These are phyloP conservation scores for Sechiopsis laciniata DNA, from an alignment of 306 rosid genomes.

Conservation along the genomic window DNA sequence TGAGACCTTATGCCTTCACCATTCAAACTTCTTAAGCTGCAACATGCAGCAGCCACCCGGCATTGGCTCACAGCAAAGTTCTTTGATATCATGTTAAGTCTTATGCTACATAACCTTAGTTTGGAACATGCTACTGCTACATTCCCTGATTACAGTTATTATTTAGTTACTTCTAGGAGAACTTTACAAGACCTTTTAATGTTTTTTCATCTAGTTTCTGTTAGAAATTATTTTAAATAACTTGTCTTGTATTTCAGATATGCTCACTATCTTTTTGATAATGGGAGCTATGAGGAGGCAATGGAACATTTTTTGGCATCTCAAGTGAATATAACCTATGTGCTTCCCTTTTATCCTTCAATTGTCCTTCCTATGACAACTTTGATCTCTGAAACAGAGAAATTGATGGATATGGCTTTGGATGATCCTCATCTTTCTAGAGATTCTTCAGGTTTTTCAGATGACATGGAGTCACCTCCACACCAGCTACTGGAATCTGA, in stretches of 20 bases:
- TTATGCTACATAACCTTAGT: constrained; percentile 4
- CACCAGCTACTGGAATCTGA: constrained; percentile 51
- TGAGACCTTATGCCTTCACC: not conserved
- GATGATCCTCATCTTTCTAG: constrained; percentile 64
- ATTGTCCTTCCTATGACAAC: constrained; percentile 77
- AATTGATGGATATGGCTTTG: constrained; percentile 51
- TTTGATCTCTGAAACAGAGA: constrained; percentile 60
- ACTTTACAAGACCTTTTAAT: not conserved
- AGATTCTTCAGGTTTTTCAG: constrained; percentile 76
- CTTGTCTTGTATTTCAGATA: constrained; percentile 48
- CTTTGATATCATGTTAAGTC: constrained; percentile 3
- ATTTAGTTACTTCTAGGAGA: not conserved
- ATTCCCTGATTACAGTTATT: not conserved
- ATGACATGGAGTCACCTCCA: constrained; percentile 63
- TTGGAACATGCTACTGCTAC: not conserved
- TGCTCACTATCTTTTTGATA: constrained; percentile 91
- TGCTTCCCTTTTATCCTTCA: constrained; percentile 78
- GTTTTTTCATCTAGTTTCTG: not conserved
- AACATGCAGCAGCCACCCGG: not conserved
- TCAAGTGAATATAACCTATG: constrained; percentile 82
- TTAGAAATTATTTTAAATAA: not conserved
- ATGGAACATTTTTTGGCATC: constrained; percentile 93
- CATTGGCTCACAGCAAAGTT: not conserved
- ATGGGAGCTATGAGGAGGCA: constrained; percentile 92
- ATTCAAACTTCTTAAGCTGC: constrained; percentile 8